Evolutionary conservation across 495 filamentous ascomycete species (phyloP), one percentile per base, ranked within the genome.

Genomic region (Massariosphaeria phaeospora): DNA sequence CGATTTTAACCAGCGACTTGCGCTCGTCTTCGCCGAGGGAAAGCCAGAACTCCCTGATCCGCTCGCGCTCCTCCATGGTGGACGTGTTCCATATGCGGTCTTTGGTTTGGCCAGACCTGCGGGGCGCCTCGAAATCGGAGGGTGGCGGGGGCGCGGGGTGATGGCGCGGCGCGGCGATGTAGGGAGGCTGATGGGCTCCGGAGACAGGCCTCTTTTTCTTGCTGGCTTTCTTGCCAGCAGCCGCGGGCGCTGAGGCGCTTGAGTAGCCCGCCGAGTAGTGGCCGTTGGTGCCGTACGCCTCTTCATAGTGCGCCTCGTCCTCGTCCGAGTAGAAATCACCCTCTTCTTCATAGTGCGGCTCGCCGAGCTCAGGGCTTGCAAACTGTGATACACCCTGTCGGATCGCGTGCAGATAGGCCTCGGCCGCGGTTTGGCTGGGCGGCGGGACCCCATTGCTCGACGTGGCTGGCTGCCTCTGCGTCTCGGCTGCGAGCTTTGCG

Each of bases 41-140:
- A 29, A 99, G 77, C 93, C 93, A 99, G 71, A 97, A 99, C 50
- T 95, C 88, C 64, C 95, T 94, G 66, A 99, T 99, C 57, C 93
- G 84, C 68, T 96, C 89, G 12, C 93, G 84, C 69, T 99, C 93
- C 68, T 97, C 89, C 50, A 85, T 79, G 4, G 84, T 90, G 27
- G 86, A 91, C 5, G 90, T 96, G 64, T 97, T 96, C 93, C 93
- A 99, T 69, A 98, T 96, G 68, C 85, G 88, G 59, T 93, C 88
- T 66, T 84, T 87, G 9, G 41, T 35, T 33, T 43, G 47, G 17
- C 52, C 56, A 15, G 47, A 49, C 15, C 50, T 57, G 29, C 61
- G 53, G 17, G 47, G 56, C 0, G 59, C 48, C 12, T 59, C 65
- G 21, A 58, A 57, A 1, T 52, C 44, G 2, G 54, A 58, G 8